These are phyloP conservation scores for Salix suchowensis DNA, from an alignment of 345 rosid species.

Conservation along the genomic window DNA sequence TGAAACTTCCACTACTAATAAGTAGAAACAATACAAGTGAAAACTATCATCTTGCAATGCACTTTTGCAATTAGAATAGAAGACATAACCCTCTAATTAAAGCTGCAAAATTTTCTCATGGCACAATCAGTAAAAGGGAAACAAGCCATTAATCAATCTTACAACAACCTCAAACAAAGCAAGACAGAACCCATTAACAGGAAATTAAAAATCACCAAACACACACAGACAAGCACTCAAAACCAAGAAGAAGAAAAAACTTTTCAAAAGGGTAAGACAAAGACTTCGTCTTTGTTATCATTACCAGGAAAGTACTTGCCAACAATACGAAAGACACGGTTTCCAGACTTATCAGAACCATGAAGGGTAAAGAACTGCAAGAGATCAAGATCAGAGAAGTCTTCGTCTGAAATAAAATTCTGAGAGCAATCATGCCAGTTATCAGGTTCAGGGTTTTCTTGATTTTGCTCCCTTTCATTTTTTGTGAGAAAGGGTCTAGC, in stretches of 20 bases:
- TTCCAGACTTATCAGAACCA: slow-evolving; percentile 74
- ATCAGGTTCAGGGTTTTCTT: slow-evolving; percentile 37
- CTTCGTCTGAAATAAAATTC: slow-evolving; percentile 54
- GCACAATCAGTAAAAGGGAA: not conserved
- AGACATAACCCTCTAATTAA: not conserved
- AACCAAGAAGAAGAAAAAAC: not conserved
- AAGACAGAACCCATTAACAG: not conserved
- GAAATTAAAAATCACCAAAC: not conserved
- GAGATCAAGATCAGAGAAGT: slow-evolving; percentile 84
- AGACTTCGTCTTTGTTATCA: not conserved
- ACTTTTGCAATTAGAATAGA: not conserved
- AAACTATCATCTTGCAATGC: not conserved
- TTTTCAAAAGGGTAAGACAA: not conserved
- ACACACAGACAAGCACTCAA: not conserved
- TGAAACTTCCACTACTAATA: too few relatives aligned
- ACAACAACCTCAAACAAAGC: not conserved
- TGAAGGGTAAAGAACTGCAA: slow-evolving; percentile 65
- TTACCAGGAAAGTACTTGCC: slow-evolving; percentile 91
- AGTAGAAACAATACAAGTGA: not conserved
- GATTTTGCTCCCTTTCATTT: slow-evolving; percentile 8
- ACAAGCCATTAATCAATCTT: not conserved
- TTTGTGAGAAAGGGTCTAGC: slow-evolving; percentile 57
- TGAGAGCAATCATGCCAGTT: slow-evolving; percentile 86
- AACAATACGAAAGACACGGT: slow-evolving; percentile 65
- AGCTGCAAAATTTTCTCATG: not conserved